phyloP scores from a whole-genome alignment of 1,139 yeast species.

The Debaryomyces sp. region DNA sequence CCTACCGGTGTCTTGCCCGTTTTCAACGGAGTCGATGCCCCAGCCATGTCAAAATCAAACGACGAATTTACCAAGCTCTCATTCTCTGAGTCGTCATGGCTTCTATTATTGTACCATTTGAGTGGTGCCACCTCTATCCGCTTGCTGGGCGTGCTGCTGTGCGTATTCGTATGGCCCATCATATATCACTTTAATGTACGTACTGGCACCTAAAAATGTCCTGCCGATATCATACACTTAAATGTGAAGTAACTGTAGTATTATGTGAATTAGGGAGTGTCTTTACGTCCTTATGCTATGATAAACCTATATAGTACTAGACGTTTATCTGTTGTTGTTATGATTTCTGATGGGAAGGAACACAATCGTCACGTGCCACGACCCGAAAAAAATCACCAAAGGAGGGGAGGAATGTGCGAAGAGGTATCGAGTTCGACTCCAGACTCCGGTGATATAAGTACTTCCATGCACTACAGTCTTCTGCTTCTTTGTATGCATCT shows the following conservation, averaged over 20 bases:
- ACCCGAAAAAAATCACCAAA: background rate
- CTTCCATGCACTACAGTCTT: no score
- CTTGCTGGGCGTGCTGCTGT: conserved; percentile 3
- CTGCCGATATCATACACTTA: background rate
- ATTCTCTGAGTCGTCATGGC: conserved; percentile 23
- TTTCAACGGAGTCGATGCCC: conserved; percentile 40
- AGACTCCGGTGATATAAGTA: rapidly evolving
- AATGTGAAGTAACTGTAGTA: background rate
- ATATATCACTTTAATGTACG: conserved; percentile 1
- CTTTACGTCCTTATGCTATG: background rate
- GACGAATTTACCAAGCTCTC: conserved; percentile 12
- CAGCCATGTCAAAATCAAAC: conserved; percentile 28
- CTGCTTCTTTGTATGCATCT: background rate
- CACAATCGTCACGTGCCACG: background rate
- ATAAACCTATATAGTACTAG: background rate
- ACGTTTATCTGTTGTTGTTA: background rate
- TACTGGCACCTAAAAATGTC: background rate
- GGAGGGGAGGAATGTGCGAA: background rate
- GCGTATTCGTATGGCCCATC: conserved; percentile 4
- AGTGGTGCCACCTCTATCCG: background rate
- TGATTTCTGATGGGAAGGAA: background rate
- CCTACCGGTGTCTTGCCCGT: conserved; percentile 13
- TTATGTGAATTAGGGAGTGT: background rate
- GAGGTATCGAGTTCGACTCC: background rate
- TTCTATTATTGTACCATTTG: conserved; percentile 15